These are phyloP conservation scores for Globisporangium camurandrum DNA, from an alignment of 352 stramenopile genomes.

Conservation along the genomic window DNA sequence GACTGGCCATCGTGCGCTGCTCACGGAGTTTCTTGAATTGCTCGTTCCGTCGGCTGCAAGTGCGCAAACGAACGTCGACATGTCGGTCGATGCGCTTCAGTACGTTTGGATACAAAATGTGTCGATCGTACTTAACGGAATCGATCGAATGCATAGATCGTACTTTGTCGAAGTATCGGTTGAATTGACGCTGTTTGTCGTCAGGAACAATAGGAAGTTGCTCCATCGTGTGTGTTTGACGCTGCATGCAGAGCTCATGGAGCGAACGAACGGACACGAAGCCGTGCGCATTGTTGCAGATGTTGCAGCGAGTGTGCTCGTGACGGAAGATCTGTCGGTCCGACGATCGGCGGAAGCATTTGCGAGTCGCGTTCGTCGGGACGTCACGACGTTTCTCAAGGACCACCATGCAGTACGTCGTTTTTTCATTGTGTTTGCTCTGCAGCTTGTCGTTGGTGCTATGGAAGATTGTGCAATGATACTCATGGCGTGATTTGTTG, in stretches of 20 bases:
- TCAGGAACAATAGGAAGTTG: too few species aligned
- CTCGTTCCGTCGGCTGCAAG: too few species aligned
- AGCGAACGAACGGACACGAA: slow-evolving; percentile 4
- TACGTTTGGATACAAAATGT: too few species aligned
- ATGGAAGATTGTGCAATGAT: not conserved
- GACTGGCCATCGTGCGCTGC: too few species aligned
- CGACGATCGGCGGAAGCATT: slow-evolving; percentile 7
- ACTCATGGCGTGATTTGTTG: not conserved
- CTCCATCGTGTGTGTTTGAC: not conserved
- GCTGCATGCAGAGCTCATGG: slow-evolving; percentile 4
- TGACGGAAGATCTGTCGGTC: slow-evolving; percentile 10
- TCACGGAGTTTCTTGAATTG: too few species aligned
- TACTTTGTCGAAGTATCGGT: too few species aligned
- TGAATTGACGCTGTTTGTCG: too few species aligned
- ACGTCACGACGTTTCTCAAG: slow-evolving; percentile 10
- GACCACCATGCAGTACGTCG: slow-evolving; percentile 1
- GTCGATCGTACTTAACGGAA: too few species aligned
- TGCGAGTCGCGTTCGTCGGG: slow-evolving; percentile 5
- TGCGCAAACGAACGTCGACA: too few species aligned
- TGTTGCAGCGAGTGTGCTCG: slow-evolving; percentile 3
- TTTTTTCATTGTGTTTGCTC: too few species aligned
- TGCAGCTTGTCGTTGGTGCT: not conserved
- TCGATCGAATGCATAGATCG: too few species aligned
- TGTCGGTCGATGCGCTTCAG: too few species aligned
- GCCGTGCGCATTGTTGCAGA: slow-evolving; percentile 6